Percentiles rank a stretch among this genome's conserved stretches.
Evolutionary conservation across 1,139 yeast species (phyloP).

Genomic region (Petasospora fabianii): DNA sequence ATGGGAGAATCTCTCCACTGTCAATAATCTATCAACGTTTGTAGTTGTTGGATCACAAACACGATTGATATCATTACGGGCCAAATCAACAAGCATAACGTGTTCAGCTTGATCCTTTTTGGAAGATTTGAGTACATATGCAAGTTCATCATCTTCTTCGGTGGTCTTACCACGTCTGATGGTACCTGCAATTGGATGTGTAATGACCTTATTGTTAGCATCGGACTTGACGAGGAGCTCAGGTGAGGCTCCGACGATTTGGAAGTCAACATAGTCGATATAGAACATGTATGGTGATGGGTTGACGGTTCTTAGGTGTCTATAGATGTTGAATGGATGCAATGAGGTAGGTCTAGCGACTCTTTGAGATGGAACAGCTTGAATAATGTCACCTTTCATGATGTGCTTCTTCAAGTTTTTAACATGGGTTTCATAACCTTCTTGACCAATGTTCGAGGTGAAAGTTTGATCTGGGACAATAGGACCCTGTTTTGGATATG

Average conservation of each 20-base stretch:
- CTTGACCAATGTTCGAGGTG: slow-evolving; percentile 86
- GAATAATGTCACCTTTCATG: slow-evolving; percentile 87
- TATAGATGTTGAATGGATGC: slow-evolving; percentile 94
- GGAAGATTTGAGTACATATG: slow-evolving; percentile 69
- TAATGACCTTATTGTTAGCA: slow-evolving; percentile 63
- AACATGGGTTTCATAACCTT: slow-evolving; percentile 87
- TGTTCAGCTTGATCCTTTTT: slow-evolving; percentile 95
- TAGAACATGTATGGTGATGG: slow-evolving; percentile 97
- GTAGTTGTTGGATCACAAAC: slow-evolving; percentile 87
- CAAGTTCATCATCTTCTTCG: slow-evolving; percentile 86
- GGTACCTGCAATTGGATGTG: slow-evolving; percentile 98
- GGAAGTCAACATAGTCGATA: slow-evolving; percentile 87
- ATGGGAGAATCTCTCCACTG: slow-evolving; percentile 93
- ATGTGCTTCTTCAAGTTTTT: slow-evolving; percentile 72
- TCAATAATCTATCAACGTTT: slow-evolving; percentile 79
- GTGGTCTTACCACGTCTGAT: slow-evolving; percentile 83
- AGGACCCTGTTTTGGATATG: slow-evolving; percentile 66
- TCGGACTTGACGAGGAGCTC: slow-evolving; percentile 87
- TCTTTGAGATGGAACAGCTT: slow-evolving; percentile 96
- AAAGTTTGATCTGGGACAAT: slow-evolving; percentile 62
- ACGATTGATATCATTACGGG: slow-evolving; percentile 91
- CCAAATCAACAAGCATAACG: slow-evolving; percentile 95
- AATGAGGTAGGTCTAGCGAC: slow-evolving; percentile 91
- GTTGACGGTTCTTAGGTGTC: slow-evolving; percentile 90
- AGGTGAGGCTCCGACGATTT: slow-evolving; percentile 95